Percentiles rank a stretch among this genome's conserved stretches.
Evolutionary conservation across 805 yeast genomes (phyloP).

Genomic region (Pichia thaimueangensis): DNA sequence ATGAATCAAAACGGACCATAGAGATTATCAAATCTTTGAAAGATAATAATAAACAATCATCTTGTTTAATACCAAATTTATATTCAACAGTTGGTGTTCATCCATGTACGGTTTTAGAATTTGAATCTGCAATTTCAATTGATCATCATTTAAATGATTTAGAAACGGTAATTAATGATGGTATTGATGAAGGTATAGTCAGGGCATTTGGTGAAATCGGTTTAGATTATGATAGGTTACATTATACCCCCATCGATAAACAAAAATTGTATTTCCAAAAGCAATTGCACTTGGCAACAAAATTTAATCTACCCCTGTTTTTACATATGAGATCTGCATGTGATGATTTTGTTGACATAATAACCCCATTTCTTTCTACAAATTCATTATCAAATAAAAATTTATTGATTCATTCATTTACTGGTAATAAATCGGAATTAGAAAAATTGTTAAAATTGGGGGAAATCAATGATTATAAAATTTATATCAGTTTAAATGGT

Average conservation of each 20-base stretch:
- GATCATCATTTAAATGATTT: conserved; percentile 43
- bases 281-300: conserved; percentile 65
- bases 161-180: conserved; percentile 41
- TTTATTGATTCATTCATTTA: conserved; percentile 94
- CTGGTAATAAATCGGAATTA: conserved; percentile 71
- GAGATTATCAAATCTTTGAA: conserved; percentile 37
- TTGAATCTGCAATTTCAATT: conserved; percentile 26
- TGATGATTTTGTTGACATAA: conserved; percentile 63
- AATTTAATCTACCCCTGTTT: conserved; percentile 67
- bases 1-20: conserved; percentile 59
- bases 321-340: conserved; percentile 86
- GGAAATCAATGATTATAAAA: conserved; percentile 33
- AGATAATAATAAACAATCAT: conserved; percentile 12
- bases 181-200: conserved; percentile 46
- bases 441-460: conserved; percentile 38
- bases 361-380: conserved; percentile 52
- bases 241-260: conserved; percentile 60
- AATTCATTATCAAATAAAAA: conserved; percentile 34
- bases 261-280: conserved; percentile 62
- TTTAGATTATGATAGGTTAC: conserved; percentile 84
- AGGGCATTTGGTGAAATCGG: conserved; percentile 95
- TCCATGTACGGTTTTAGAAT: conserved; percentile 77
- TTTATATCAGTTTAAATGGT: conserved; percentile 83
- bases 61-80: conserved; percentile 27
- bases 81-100: conserved; percentile 88